phyloP scores from a whole-genome alignment of 345 rosid species.

The Murraya paniculata region DNA sequence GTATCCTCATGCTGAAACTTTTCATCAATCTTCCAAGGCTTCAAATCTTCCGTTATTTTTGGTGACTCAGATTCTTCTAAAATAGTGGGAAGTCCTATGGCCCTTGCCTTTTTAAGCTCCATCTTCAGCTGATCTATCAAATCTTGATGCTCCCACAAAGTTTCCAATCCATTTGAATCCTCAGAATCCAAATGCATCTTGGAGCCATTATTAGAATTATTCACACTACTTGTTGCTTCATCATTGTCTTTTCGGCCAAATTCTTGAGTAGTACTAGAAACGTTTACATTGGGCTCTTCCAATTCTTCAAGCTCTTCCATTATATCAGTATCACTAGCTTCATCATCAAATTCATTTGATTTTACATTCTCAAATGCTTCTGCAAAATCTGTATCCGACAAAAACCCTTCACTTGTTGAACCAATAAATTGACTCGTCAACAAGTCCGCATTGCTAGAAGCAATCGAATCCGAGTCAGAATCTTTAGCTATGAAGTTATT shows the following conservation, averaged over 20 bases:
- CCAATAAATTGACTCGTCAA: conserved; percentile 35
- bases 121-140: conserved; percentile 83
- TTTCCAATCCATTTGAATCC: conserved; percentile 53
- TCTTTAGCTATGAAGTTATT: conserved; percentile 38
- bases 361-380: conserved; percentile 19
- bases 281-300: conserved; percentile 23
- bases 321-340: conserved; percentile 26
- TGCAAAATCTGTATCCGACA: conserved; percentile 55
- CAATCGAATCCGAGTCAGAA: conserved; percentile 48
- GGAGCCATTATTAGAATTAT: conserved; percentile 6
- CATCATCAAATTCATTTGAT: conserved; percentile 21
- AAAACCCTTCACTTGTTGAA: conserved; percentile 48
- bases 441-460: conserved; percentile 49
- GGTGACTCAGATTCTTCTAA: conserved; percentile 76
- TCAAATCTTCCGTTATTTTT: conserved; percentile 72
- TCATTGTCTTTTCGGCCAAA: conserved; percentile 12
- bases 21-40: conserved; percentile 91
- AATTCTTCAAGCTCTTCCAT: conserved; percentile 29
- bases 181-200: conserved; percentile 32
- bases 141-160: conserved; percentile 91
- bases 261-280: conserved; percentile 12
- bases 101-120: conserved; percentile 88
- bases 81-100: conserved; percentile 76
- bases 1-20: conserved; percentile 54
- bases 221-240: neutral